phyloP scores from a whole-genome alignment of 768 basidiomycete species.

The Leccinum longicurvipes region DNA sequence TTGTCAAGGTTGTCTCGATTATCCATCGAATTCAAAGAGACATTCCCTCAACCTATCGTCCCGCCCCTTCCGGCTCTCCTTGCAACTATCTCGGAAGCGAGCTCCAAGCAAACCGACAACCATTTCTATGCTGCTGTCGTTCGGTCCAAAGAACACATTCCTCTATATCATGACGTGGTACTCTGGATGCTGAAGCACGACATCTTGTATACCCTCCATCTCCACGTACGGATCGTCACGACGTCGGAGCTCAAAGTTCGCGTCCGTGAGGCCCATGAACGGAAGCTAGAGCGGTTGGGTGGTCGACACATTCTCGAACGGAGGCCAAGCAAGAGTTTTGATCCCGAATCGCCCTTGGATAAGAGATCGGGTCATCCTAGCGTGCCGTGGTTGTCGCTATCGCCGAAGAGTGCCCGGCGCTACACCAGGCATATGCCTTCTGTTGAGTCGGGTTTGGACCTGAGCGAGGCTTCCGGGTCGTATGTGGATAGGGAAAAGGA shows the following conservation, averaged over 20 bases:
- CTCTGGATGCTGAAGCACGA: conserved; percentile 90
- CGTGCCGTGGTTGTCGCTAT: conserved; percentile 50
- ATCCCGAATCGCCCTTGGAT: conserved; percentile 19
- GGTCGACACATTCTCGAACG: conserved; percentile 20
- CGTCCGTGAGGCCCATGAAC: conserved; percentile 50
- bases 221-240: conserved; percentile 81
- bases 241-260: conserved; percentile 69
- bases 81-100: conserved; percentile 66
- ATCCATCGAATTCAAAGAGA: conserved; percentile 54
- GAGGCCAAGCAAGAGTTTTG: conserved; percentile 14
- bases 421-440: conserved; percentile 46
- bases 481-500: conserved; percentile 32
- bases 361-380: conserved; percentile 17
- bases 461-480: conserved; percentile 36
- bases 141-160: conserved; percentile 59
- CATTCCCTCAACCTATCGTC: conserved; percentile 59
- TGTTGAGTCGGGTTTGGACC: conserved; percentile 41
- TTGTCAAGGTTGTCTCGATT: conserved; percentile 37
- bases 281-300: conserved; percentile 29
- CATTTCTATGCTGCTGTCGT: conserved; percentile 84
- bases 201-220: conserved; percentile 79
- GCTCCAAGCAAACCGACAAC: conserved; percentile 58
- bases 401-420: conserved; percentile 50
- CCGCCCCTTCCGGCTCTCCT: conserved; percentile 73
- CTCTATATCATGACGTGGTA: conserved; percentile 76